Conservation (phyloP, 1,284 basidiomycete genomes). For the Apiotrichum siamense region DNA sequence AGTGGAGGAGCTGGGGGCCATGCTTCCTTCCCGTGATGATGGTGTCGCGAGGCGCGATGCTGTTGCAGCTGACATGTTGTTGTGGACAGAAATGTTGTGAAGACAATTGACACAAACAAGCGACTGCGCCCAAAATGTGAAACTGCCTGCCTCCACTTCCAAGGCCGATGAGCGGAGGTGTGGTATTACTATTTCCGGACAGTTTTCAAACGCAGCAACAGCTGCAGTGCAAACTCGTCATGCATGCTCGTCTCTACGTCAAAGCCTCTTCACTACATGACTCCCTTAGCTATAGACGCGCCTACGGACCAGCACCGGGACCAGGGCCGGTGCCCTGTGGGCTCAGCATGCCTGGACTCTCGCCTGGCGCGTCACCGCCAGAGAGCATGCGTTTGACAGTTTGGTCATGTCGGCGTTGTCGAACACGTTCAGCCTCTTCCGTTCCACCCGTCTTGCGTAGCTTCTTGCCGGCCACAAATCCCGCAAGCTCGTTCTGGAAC, state of each 20-base stretch:
- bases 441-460: conserved; percentile 90
- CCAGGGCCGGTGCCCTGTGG: neutral
- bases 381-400: conserved; percentile 80
- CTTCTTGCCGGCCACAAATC: conserved; percentile 76
- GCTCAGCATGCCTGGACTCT: neutral
- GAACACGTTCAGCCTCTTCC: conserved; percentile 78
- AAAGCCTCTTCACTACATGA: too few relatives aligned
- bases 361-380: conserved; percentile 19
- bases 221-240: too few relatives aligned
- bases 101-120: too few relatives aligned
- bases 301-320: too few relatives aligned
- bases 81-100: neutral
- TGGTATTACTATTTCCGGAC: too few relatives aligned
- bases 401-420: conserved; percentile 74
- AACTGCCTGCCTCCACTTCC: too few relatives aligned
- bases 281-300: too few relatives aligned
- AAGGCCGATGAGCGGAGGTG: too few relatives aligned
- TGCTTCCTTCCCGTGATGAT: neutral
- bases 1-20: too few relatives aligned
- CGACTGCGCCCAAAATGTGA: too few relatives aligned
- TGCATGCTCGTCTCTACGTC: too few relatives aligned
- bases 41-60: neutral
- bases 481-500: conserved; percentile 70
- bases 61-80: neutral
- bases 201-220: too few relatives aligned